Evolutionary conservation across 352 stramenopile genomes (phyloP).

Genomic region (Phytopythium cucurbitacearum): DNA sequence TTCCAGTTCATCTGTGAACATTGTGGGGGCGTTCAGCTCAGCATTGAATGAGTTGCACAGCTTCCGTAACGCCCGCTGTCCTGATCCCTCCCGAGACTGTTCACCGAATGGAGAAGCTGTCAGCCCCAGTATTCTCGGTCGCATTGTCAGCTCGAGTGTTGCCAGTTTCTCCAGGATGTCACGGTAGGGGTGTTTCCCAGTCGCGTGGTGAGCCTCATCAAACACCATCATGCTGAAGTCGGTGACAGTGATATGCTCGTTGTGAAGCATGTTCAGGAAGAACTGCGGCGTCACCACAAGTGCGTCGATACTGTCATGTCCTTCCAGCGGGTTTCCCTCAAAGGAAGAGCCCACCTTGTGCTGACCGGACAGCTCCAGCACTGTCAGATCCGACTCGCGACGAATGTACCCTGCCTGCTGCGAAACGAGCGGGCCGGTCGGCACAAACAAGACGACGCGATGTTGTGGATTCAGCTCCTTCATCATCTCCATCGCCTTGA

Average conservation of each 20-base stretch:
- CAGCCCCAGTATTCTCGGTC: constrained; percentile 57
- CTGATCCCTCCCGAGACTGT: constrained; percentile 26
- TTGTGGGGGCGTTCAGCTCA: constrained; percentile 56
- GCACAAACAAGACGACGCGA: constrained; percentile 66
- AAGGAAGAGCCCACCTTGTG: constrained; percentile 13
- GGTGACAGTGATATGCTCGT: constrained; percentile 25
- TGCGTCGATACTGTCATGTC: constrained; percentile 25
- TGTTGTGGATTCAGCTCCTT: constrained; percentile 48
- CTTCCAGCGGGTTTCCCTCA: constrained; percentile 10
- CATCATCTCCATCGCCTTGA: constrained; percentile 69
- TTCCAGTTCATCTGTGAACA: constrained; percentile 39
- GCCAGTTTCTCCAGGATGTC: constrained; percentile 44
- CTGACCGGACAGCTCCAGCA: constrained; percentile 57
- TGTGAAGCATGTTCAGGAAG: constrained; percentile 58
- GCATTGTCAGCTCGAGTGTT: constrained; percentile 10
- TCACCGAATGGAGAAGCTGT: constrained; percentile 76
- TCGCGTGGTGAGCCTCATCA: constrained; percentile 78
- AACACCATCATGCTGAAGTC: constrained; percentile 76
- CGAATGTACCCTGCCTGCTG: constrained; percentile 71
- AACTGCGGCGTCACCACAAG: constrained; percentile 68
- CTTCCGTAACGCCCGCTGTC: constrained; percentile 29
- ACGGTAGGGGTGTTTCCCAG: constrained; percentile 54
- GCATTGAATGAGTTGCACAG: constrained; percentile 45
- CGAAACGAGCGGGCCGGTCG: constrained; percentile 65
- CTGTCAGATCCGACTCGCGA: constrained; percentile 52